These are phyloP conservation scores for Triadica sebifera DNA, from an alignment of 345 rosid genomes.

Conservation along the genomic window DNA sequence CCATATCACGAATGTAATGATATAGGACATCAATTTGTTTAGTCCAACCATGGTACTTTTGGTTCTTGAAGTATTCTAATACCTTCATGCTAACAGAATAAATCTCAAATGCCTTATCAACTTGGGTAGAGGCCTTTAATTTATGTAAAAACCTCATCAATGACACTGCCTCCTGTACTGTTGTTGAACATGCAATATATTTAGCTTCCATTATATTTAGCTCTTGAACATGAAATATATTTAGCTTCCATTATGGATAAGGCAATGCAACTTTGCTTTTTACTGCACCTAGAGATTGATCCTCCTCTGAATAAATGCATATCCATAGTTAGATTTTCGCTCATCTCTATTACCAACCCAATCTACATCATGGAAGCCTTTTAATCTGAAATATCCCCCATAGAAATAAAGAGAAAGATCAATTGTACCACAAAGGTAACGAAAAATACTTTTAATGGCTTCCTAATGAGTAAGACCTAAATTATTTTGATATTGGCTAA, in stretches of 20 bases:
- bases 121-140: too few relatives aligned
- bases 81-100: too few relatives aligned
- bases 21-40: too few relatives aligned
- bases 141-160: background rate
- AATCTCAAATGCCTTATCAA: too few relatives aligned
- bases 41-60: too few relatives aligned
- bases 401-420: background rate
- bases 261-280: background rate
- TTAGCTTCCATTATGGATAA: too few relatives aligned
- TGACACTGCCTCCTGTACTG: background rate
- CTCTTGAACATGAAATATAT: background rate
- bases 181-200: background rate
- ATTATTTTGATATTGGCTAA: too few relatives aligned
- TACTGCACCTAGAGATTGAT: background rate
- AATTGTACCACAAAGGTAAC: background rate
- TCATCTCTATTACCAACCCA: conserved; percentile 1
- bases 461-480: background rate
- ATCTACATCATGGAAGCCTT: background rate
- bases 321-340: background rate
- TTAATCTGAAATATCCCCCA: background rate
- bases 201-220: too few relatives aligned
- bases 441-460: conserved; percentile 1
- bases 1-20: too few relatives aligned
- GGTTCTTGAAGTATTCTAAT: too few relatives aligned
- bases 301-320: conserved; percentile 3